These are phyloP conservation scores for Crithidia sp. DNA, from an alignment of 208 protist genomes.

Conservation along the genomic window DNA sequence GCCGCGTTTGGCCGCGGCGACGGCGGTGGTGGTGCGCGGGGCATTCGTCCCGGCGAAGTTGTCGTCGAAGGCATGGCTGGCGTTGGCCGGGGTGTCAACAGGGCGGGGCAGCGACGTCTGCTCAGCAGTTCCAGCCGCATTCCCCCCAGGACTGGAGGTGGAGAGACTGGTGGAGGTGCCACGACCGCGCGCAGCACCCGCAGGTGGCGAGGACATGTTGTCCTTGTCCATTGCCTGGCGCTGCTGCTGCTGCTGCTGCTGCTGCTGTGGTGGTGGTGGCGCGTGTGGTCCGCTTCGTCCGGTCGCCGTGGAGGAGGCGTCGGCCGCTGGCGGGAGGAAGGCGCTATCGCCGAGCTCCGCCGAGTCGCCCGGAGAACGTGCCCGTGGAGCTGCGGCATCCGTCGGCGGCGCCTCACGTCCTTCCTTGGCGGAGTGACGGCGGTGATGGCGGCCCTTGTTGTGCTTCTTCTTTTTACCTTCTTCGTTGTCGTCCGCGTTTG, in stretches of 20 bases:
- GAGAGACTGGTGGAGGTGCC: too few species aligned
- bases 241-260: neutral
- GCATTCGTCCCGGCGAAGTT: neutral
- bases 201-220: too few species aligned
- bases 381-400: neutral
- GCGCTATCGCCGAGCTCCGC: neutral
- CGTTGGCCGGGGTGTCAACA: too few species aligned
- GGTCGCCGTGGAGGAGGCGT: too few species aligned
- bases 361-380: neutral
- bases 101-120: too few species aligned
- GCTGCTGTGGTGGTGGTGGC: neutral
- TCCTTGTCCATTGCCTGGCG: neutral
- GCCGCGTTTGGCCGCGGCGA: neutral
- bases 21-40: neutral
- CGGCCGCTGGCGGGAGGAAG: neutral
- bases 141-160: too few species aligned
- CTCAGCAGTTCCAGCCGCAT: too few species aligned
- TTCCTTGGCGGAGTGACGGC: conserved; percentile 7
- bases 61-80: neutral
- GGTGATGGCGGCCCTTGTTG: conserved; percentile 2
- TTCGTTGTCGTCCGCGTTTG: neutral
- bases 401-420: neutral
- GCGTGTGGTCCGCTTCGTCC: too few species aligned
- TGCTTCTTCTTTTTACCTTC: conserved; percentile 2
- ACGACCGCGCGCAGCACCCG: too few species aligned